These are phyloP conservation scores for Lasiodiplodia gonubiensis DNA, from an alignment of 2,329 filamentous ascomycete species.

Conservation along the genomic window DNA sequence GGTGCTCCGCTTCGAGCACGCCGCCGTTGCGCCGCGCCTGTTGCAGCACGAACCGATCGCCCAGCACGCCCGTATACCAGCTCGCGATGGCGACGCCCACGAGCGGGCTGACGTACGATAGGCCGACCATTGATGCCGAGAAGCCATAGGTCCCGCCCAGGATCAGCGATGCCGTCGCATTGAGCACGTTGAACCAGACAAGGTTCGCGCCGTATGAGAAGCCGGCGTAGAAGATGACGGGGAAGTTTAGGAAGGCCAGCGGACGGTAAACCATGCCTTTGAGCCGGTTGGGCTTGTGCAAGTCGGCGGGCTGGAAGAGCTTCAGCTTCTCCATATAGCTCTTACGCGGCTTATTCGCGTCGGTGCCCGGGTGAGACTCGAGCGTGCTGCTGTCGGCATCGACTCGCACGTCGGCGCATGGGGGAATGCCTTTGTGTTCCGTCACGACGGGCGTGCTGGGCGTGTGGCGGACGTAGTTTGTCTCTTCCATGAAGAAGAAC, in stretches of 20 bases:
- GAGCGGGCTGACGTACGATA: constrained; percentile 45
- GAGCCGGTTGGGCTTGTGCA: constrained; percentile 40
- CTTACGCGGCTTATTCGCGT: constrained; percentile 31
- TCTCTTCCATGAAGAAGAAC: constrained; percentile 67
- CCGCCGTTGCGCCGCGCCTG: constrained; percentile 48
- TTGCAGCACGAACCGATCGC: constrained; percentile 41
- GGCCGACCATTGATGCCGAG: constrained; percentile 45
- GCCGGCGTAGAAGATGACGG: constrained; percentile 48
- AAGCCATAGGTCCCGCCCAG: constrained; percentile 48
- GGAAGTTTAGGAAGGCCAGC: constrained; percentile 46
- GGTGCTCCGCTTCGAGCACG: constrained; percentile 49
- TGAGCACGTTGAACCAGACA: constrained; percentile 53
- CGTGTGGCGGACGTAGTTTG: constrained; percentile 56
- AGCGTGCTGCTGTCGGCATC: constrained; percentile 12
- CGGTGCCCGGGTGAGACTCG: constrained; percentile 1
- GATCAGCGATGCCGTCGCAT: constrained; percentile 49
- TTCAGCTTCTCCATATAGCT: constrained; percentile 43
- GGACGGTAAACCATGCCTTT: constrained; percentile 38
- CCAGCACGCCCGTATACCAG: constrained; percentile 40
- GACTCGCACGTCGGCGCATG: not conserved
- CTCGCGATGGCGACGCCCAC: constrained; percentile 44
- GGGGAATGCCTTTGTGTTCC: not conserved
- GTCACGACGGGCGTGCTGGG: constrained; percentile 29
- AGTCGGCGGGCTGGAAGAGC: constrained; percentile 37
- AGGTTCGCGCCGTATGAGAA: constrained; percentile 49